These are phyloP conservation scores for Castanopsis chinensis DNA, from an alignment of 306 rosid species.

Conservation along the genomic window DNA sequence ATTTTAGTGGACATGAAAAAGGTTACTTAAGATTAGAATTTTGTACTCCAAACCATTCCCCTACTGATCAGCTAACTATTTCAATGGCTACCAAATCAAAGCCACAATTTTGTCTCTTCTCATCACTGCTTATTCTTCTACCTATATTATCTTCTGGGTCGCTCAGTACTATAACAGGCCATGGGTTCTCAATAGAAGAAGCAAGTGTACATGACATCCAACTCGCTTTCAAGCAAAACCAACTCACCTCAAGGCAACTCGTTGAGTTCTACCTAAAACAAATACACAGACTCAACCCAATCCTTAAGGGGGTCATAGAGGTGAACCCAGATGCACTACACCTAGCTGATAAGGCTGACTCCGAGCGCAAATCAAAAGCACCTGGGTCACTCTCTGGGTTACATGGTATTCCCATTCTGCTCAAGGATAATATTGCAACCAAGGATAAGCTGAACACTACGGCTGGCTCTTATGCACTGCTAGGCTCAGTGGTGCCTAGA, in stretches of 20 bases:
- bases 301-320: conserved; percentile 44
- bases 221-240: conserved; percentile 36
- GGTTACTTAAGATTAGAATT: too few species aligned
- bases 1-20: too few species aligned
- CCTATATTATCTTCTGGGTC: background rate
- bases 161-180: background rate
- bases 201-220: conserved; percentile 41
- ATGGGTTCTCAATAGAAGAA: conserved; percentile 26
- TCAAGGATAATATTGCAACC: conserved; percentile 59
- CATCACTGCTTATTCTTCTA: conserved; percentile 23
- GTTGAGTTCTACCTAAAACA: conserved; percentile 40
- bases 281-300: conserved; percentile 35
- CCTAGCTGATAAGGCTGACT: conserved; percentile 47
- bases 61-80: too few species aligned
- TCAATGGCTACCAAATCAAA: conserved; percentile 28
- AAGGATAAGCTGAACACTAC: conserved; percentile 59
- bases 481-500: conserved; percentile 44
- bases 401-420: conserved; percentile 60
- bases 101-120: background rate
- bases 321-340: conserved; percentile 48
- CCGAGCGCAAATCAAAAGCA: background rate
- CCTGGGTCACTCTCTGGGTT: conserved; percentile 6
- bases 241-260: conserved; percentile 38
- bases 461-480: conserved; percentile 53
- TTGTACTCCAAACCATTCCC: too few species aligned